These are phyloP conservation scores for Sclerotinia nivalis DNA, from an alignment of 2,329 filamentous ascomycete species.

Conservation along the genomic window DNA sequence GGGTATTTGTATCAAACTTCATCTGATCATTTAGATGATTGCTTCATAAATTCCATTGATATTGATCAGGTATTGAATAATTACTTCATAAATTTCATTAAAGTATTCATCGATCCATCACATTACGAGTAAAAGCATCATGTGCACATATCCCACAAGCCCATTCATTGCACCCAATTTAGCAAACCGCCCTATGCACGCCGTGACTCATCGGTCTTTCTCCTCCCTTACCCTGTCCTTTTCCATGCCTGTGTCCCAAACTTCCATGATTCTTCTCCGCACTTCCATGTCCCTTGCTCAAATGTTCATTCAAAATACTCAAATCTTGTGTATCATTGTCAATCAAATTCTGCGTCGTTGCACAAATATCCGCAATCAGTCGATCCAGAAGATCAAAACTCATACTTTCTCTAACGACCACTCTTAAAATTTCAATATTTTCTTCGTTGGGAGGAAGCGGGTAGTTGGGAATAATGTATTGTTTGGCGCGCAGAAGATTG, in stretches of 20 bases:
- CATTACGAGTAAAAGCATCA: neutral
- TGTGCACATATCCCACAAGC: neutral
- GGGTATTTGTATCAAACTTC: no score
- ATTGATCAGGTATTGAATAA: neutral
- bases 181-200: slow-evolving; percentile 52
- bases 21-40: neutral
- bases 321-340: slow-evolving; percentile 48
- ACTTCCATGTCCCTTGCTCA: slow-evolving; percentile 45
- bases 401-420: slow-evolving; percentile 68
- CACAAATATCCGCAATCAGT: slow-evolving; percentile 60
- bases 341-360: slow-evolving; percentile 62
- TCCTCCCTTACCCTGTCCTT: slow-evolving; percentile 41
- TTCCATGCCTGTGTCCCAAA: slow-evolving; percentile 19
- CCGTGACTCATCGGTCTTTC: slow-evolving; percentile 49
- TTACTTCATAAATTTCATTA: neutral
- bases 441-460: slow-evolving; percentile 63
- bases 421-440: slow-evolving; percentile 64
- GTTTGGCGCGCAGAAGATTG: slow-evolving; percentile 62
- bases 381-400: slow-evolving; percentile 66
- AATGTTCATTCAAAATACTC: slow-evolving; percentile 40
- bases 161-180: slow-evolving; percentile 5
- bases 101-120: neutral
- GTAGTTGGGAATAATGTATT: slow-evolving; percentile 74
- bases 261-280: slow-evolving; percentile 43
- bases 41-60: neutral